A percentile compares a stretch with the other conserved stretches of the same genome.
Evolutionary conservation across 2,329 filamentous ascomycete genomes (phyloP).

Genomic region (Ceratocystis lukuohia): DNA sequence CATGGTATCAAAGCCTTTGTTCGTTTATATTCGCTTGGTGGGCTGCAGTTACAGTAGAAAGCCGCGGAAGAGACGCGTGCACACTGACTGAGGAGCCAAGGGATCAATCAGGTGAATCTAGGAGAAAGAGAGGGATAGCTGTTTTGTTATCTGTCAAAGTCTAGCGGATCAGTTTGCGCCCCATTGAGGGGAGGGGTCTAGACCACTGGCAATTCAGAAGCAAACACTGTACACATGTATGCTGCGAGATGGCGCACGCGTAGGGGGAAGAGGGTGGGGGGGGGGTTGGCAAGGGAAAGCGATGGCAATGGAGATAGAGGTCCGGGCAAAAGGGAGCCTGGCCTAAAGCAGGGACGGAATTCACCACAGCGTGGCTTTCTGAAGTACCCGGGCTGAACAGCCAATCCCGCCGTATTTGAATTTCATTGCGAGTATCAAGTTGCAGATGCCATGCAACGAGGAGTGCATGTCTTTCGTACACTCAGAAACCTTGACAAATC

Average conservation of each 20-base stretch:
- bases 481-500: too few relatives aligned
- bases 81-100: background rate
- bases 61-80: background rate
- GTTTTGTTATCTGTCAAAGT: background rate
- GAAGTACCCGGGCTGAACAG: background rate
- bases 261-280: too few relatives aligned
- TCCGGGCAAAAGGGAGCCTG: background rate
- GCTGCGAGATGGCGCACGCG: too few relatives aligned
- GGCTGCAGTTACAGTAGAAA: background rate
- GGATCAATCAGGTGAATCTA: background rate
- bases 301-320: background rate
- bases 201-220: too few relatives aligned
- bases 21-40: background rate
- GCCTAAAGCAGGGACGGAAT: background rate
- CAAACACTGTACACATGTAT: too few relatives aligned
- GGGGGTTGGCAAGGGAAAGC: too few relatives aligned
- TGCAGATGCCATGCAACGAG: too few relatives aligned
- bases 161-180: background rate
- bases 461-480: too few relatives aligned
- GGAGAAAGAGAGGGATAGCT: background rate
- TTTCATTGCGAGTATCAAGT: too few relatives aligned
- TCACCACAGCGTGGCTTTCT: background rate
- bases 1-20: background rate
- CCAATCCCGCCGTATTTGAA: background rate
- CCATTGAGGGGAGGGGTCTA: too few relatives aligned